A percentile compares a stretch with the other conserved stretches of the same genome.
Evolutionary conservation across 2,329 filamentous ascomycete genomes (phyloP).

Genomic region (Colletotrichum magnum): DNA sequence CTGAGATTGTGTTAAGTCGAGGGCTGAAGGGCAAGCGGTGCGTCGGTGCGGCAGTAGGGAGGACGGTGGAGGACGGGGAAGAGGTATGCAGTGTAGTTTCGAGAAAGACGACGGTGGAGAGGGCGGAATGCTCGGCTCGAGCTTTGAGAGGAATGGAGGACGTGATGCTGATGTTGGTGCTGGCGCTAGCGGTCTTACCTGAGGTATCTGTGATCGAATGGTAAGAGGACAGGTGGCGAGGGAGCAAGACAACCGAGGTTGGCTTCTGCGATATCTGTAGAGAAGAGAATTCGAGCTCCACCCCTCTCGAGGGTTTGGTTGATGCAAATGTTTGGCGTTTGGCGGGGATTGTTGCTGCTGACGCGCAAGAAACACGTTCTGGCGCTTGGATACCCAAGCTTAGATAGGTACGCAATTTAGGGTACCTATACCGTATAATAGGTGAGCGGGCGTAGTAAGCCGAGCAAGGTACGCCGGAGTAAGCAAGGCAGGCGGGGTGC

Average conservation of each 20-base stretch:
- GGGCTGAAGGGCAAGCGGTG: slow-evolving; percentile 6
- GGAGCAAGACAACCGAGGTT: neutral
- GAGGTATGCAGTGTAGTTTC: slow-evolving; percentile 6
- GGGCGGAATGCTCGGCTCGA: slow-evolving; percentile 16
- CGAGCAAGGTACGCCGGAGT: neutral
- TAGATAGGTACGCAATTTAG: too few species aligned
- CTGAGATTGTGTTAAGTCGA: slow-evolving; percentile 18
- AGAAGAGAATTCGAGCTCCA: slow-evolving; percentile 16
- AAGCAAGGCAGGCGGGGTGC: slow-evolving; percentile 7
- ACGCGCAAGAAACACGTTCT: slow-evolving; percentile 25
- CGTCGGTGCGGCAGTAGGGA: slow-evolving; percentile 21
- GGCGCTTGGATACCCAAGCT: too few species aligned
- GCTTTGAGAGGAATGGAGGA: slow-evolving; percentile 2
- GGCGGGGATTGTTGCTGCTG: slow-evolving; percentile 14
- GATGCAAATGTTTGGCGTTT: slow-evolving; percentile 26
- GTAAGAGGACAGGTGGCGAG: neutral
- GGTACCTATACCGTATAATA: neutral
- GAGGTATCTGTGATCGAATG: too few species aligned
- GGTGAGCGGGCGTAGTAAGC: neutral
- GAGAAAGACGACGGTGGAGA: slow-evolving; percentile 6
- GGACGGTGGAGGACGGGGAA: neutral
- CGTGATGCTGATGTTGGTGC: slow-evolving; percentile 14
- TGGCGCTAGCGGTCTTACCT: neutral
- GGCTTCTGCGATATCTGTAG: neutral
- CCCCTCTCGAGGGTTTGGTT: neutral